Evolutionary conservation across 2,329 filamentous ascomycete species (phyloP).

Genomic region (Neonectria neomacrospora): DNA sequence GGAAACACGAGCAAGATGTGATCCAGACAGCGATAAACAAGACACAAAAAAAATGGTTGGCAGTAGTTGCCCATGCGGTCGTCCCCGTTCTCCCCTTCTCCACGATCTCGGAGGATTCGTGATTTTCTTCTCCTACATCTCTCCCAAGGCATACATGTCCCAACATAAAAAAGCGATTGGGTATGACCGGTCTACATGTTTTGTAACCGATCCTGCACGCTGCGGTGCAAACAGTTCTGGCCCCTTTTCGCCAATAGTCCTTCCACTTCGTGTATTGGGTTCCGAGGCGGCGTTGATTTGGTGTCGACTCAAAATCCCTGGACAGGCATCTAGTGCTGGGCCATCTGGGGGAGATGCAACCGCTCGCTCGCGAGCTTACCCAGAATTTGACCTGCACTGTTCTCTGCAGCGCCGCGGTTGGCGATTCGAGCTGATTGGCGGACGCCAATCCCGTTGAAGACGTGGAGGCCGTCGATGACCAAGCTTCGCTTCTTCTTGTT

Average conservation of each 20-base stretch:
- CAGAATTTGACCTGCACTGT: constrained; percentile 29
- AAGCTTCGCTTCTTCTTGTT: constrained; percentile 49
- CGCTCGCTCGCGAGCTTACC: constrained; percentile 32
- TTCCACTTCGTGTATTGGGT: neutral
- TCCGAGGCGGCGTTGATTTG: neutral
- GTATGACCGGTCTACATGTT: constrained; percentile 4
- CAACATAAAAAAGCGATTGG: constrained; percentile 12
- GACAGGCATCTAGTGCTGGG: constrained; percentile 27
- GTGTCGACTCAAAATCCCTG: neutral
- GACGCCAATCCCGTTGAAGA: constrained; percentile 38
- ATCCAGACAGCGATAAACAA: constrained; percentile 28
- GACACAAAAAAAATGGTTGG: constrained; percentile 23
- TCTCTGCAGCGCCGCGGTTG: constrained; percentile 10
- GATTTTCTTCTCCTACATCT: constrained; percentile 4
- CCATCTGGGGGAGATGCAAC: constrained; percentile 42
- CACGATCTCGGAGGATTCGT: constrained; percentile 4
- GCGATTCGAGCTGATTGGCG: constrained; percentile 19
- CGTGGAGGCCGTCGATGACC: constrained; percentile 34
- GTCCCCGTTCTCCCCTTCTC: constrained; percentile 12
- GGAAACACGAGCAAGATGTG: constrained; percentile 20
- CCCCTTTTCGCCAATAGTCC: neutral
- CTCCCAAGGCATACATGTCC: constrained; percentile 2
- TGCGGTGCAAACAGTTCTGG: neutral
- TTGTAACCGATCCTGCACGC: neutral
- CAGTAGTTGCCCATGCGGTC: constrained; percentile 21